Conservation (phyloP, 1,284 basidiomycete genomes). For the Tremellales sp. region DNA sequence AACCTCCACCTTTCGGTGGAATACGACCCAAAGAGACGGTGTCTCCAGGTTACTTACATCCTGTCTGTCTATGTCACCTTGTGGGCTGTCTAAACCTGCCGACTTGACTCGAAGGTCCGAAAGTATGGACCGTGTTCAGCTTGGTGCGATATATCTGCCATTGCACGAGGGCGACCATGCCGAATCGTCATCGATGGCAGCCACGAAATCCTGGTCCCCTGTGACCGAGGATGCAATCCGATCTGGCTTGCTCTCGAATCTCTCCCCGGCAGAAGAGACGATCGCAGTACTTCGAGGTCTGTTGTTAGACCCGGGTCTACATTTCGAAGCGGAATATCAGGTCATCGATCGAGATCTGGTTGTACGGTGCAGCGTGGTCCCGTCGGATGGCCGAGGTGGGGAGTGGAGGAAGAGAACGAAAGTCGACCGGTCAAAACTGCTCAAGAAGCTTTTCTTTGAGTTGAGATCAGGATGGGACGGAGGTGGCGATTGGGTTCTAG, state of each 20-base stretch:
- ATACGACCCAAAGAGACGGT: too few relatives aligned
- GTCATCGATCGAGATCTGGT: background rate
- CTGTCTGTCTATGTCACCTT: too few relatives aligned
- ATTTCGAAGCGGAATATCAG: background rate
- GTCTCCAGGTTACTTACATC: too few relatives aligned
- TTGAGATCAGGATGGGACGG: background rate
- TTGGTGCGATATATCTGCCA: too few relatives aligned
- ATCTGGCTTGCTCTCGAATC: background rate
- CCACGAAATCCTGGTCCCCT: too few relatives aligned
- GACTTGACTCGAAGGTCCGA: too few relatives aligned
- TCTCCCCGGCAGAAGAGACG: background rate
- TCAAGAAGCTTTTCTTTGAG: background rate
- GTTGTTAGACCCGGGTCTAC: background rate
- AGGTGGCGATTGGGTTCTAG: background rate
- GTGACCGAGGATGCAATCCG: background rate
- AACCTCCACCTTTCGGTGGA: too few relatives aligned
- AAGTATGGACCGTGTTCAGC: too few relatives aligned
- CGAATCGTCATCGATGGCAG: too few relatives aligned
- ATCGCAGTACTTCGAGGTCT: background rate
- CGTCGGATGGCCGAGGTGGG: background rate
- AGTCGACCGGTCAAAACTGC: background rate
- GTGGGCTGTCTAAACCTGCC: too few relatives aligned
- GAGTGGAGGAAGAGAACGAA: background rate
- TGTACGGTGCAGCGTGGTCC: background rate
- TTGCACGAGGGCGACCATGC: too few relatives aligned